A percentile compares a stretch with the other conserved stretches of the same genome.
Evolutionary conservation across 768 basidiomycete species (phyloP).

Genomic region (Hericium erinaceus): DNA sequence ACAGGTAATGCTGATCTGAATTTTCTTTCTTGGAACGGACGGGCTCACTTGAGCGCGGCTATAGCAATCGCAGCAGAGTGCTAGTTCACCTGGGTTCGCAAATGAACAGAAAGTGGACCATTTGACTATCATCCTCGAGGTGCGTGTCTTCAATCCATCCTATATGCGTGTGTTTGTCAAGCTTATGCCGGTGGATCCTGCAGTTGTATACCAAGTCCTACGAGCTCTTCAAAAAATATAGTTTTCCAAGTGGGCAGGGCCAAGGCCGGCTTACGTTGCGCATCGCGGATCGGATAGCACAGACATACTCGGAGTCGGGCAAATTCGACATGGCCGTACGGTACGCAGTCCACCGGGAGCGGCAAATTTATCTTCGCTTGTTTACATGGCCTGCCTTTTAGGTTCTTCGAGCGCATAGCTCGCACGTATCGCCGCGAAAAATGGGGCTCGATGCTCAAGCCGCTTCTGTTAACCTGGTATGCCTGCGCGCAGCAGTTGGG

Average conservation of each 20-base stretch:
- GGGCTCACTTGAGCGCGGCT: neutral
- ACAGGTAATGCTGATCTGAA: slow-evolving; percentile 36
- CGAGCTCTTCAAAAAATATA: slow-evolving; percentile 81
- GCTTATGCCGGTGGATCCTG: neutral
- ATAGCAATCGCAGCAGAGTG: neutral
- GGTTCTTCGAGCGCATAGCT: slow-evolving; percentile 90
- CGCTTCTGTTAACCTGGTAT: slow-evolving; percentile 75
- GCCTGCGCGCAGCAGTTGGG: slow-evolving; percentile 71
- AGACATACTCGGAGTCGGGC: slow-evolving; percentile 69
- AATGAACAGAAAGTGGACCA: slow-evolving; percentile 96
- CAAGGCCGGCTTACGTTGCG: slow-evolving; percentile 80
- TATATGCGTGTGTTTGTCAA: neutral
- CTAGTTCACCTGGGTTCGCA: slow-evolving; percentile 58
- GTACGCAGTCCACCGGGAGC: slow-evolving; percentile 41
- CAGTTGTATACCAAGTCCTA: slow-evolving; percentile 93
- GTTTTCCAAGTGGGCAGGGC: slow-evolving; percentile 31
- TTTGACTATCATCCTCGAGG: slow-evolving; percentile 74
- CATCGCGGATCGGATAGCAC: slow-evolving; percentile 86
- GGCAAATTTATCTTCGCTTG: too few relatives aligned
- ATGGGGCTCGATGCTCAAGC: slow-evolving; percentile 67
- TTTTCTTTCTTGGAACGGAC: neutral
- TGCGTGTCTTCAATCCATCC: slow-evolving; percentile 19
- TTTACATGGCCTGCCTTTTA: slow-evolving; percentile 20
- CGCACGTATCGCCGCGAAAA: slow-evolving; percentile 80
- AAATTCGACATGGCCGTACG: slow-evolving; percentile 85